phyloP scores from a whole-genome alignment of 2,329 filamentous ascomycete genomes.

The Arthrobotrys iridis region DNA sequence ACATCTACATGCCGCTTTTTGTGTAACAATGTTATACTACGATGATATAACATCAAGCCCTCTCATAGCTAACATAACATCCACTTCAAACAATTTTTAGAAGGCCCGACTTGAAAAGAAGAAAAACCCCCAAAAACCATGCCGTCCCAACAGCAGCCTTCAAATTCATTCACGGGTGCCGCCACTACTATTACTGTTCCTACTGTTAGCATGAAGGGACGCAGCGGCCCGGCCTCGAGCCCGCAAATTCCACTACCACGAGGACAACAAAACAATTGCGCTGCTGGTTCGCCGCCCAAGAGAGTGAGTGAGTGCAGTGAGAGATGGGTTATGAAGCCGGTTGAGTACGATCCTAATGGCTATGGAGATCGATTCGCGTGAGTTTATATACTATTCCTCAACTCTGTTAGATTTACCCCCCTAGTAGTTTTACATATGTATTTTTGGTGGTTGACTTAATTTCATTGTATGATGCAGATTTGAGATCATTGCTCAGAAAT shows the following conservation, averaged over 20 bases:
- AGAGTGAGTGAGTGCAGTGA: background rate
- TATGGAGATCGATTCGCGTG: conserved; percentile 23
- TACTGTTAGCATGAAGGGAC: too few relatives aligned
- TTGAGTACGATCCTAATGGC: conserved; percentile 9
- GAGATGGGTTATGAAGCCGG: conserved; percentile 12
- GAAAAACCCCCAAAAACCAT: background rate
- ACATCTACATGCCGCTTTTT: too few relatives aligned
- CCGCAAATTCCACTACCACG: too few relatives aligned
- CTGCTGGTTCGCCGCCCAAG: background rate
- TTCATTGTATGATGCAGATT: background rate
- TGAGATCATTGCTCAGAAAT: conserved; percentile 17
- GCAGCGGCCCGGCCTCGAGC: too few relatives aligned
- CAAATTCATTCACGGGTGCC: background rate
- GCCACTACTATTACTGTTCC: background rate
- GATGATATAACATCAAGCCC: too few relatives aligned
- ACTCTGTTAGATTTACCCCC: too few relatives aligned
- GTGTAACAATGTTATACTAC: too few relatives aligned
- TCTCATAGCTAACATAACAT: background rate
- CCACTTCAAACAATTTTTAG: too few relatives aligned
- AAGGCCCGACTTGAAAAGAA: background rate
- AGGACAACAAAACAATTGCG: background rate
- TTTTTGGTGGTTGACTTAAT: background rate
- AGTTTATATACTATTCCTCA: background rate
- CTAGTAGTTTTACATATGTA: background rate
- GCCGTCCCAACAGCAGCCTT: background rate